Evolutionary conservation across 108 stramenopile genomes (phyloP).

Genomic region (Nannochloropsis gaditana): DNA sequence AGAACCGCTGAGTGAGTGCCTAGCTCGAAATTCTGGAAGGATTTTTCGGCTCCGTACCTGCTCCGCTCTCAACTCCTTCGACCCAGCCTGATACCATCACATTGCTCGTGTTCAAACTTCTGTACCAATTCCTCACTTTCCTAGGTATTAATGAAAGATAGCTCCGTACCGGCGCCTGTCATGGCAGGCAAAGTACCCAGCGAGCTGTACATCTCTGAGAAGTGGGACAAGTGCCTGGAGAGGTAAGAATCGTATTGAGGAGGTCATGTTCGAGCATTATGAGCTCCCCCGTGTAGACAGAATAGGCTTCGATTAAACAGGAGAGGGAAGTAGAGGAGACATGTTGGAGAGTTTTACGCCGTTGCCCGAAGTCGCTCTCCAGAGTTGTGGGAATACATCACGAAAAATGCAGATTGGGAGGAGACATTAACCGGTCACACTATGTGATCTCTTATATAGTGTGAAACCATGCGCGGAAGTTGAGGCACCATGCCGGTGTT

Average conservation of each 20-base stretch:
- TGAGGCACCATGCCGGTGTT: too few species aligned
- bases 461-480: too few species aligned
- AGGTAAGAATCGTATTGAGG: neutral
- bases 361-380: too few species aligned
- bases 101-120: neutral
- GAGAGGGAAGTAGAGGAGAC: too few species aligned
- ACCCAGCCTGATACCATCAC: neutral
- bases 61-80: neutral
- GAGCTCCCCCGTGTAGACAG: too few species aligned
- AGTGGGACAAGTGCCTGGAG: slow-evolving; percentile 6
- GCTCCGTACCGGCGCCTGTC: neutral
- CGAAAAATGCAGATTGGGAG: too few species aligned
- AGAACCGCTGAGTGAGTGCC: neutral
- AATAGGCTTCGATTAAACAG: too few species aligned
- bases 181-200: neutral
- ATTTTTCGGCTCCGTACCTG: neutral
- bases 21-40: neutral
- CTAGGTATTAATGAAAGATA: neutral
- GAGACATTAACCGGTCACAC: too few species aligned
- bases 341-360: too few species aligned
- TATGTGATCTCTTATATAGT: too few species aligned
- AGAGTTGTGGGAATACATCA: too few species aligned
- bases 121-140: neutral
- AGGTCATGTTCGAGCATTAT: too few species aligned
- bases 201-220: slow-evolving; percentile 8